phyloP scores from a whole-genome alignment of 768 basidiomycete species.

The Dentipellis fragilis region DNA sequence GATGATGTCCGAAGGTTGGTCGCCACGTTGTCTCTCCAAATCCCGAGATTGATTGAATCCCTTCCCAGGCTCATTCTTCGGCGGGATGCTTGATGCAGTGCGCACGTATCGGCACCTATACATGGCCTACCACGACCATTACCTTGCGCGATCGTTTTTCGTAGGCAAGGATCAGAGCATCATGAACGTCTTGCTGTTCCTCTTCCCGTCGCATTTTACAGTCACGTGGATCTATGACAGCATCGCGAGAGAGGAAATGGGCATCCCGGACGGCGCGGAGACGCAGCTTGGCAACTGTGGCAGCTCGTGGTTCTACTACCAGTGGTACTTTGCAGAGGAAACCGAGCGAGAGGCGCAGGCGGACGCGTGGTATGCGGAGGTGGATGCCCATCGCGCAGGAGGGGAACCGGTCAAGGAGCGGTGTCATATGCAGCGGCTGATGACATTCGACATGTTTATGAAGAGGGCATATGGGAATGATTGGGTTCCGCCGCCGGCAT shows the following conservation, averaged over 20 bases:
- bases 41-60: not conserved
- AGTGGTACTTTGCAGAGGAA: conserved; percentile 33
- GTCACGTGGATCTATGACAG: conserved; percentile 28
- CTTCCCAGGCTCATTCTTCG: conserved; percentile 43
- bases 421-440: not conserved
- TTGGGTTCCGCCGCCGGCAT: not conserved
- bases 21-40: not conserved
- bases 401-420: not conserved
- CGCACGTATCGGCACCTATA: conserved; percentile 36
- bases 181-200: conserved; percentile 35
- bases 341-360: conserved; percentile 14
- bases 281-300: conserved; percentile 32
- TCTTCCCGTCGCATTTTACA: conserved; percentile 35
- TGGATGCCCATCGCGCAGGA: not conserved
- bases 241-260: not conserved
- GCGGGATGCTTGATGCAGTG: conserved; percentile 34
- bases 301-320: conserved; percentile 37
- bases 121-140: conserved; percentile 42
- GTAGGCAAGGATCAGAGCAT: conserved; percentile 50
- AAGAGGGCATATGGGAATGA: not conserved
- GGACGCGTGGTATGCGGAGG: conserved; percentile 7
- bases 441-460: not conserved
- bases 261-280: conserved; percentile 14
- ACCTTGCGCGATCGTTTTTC: conserved; percentile 33
- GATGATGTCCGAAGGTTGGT: conserved; percentile 41